phyloP scores from a whole-genome alignment of 352 stramenopile genomes.

The Phytophthora sansomeana region DNA sequence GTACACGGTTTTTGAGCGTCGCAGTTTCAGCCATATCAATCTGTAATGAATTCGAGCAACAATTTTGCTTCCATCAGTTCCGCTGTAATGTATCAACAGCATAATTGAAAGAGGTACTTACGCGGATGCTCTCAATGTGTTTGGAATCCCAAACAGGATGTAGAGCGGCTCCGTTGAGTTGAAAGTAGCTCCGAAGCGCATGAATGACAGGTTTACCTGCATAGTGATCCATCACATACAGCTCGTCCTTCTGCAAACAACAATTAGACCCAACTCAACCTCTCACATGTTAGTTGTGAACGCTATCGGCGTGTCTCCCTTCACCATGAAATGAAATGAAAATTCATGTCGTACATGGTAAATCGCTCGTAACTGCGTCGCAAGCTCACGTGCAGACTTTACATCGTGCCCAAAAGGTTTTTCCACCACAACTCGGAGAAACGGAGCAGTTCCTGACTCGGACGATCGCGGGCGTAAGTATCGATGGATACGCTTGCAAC shows the following conservation, averaged over 20 bases:
- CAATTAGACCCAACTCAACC: no score
- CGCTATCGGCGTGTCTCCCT: no score
- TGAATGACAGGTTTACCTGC: conserved; percentile 80
- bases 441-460: conserved; percentile 22
- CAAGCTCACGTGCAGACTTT: conserved; percentile 53
- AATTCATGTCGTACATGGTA: conserved; percentile 39
- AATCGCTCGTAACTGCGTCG: conserved; percentile 42
- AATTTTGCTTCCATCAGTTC: not conserved
- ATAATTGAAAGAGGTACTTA: conserved; percentile 7
- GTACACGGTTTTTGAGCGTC: conserved; percentile 61
- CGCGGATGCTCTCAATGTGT: conserved; percentile 31
- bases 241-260: conserved; percentile 66
- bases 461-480: conserved; percentile 34
- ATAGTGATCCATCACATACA: conserved; percentile 91
- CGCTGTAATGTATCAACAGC: not conserved
- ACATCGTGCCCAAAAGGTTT: conserved; percentile 83
- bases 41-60: conserved; percentile 20
- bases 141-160: conserved; percentile 41
- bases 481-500: conserved; percentile 39
- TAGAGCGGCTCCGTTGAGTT: conserved; percentile 49
- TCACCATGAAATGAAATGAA: no score
- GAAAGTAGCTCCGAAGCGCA: conserved; percentile 59
- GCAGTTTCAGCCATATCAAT: conserved; percentile 81
- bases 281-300: no score
- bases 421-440: conserved; percentile 79